Evolutionary conservation across 176 grass and related monocot species (phyloP), one percentile per base, ranked within the genome.

Genomic region (Elymus sibiricus): DNA sequence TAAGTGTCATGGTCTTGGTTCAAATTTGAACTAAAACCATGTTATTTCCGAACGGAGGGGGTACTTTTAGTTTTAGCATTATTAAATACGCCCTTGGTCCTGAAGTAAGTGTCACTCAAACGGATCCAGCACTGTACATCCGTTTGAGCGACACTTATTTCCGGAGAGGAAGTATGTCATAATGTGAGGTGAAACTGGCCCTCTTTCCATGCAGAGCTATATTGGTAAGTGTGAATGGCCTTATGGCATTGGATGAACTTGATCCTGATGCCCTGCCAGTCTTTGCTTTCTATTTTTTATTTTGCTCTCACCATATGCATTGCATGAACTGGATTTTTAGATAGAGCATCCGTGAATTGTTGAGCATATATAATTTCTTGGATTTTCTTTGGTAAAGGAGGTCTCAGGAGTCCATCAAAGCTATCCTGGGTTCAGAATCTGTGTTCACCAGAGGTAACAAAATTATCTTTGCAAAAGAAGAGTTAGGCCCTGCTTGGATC

Each of bases 211-310:
- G 77, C 22, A 62, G 10, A 53, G 69, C n/a, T 74, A 3, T 13
- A 25, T 51, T 75, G 16, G 64, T 16, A 82, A 74, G 86, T 75
- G 43, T 42, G 59, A 22, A 56, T 66, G 44, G 5, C 16, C 11
- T 5, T 75, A 42, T 55, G 4, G 85, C 70, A 74, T 17, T 3
- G 40, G 68, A 28, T 74, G 77, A 64, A 80, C 53, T 86, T 73
- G 55, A 21, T 70, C 84, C 24, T 69, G 7, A 32, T 43, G 16
- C 3, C 64, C 66, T 78, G 34, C 11, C 24, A 51, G 47, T 53
- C 49, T 53, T 53, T 53, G 49, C 49, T 19, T 53, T 53, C 49
- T 53, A 19, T 44, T 7, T 76, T 3, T 19, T 16, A 7, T 55
- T 32, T 25, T 26, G 7, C 78, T 67, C 3, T 32, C 56, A 39